A percentile compares a stretch with the other conserved stretches of the same genome.
Evolutionary conservation across 1,284 basidiomycete genomes (phyloP).

Genomic region (Rhizoctonia solani): DNA sequence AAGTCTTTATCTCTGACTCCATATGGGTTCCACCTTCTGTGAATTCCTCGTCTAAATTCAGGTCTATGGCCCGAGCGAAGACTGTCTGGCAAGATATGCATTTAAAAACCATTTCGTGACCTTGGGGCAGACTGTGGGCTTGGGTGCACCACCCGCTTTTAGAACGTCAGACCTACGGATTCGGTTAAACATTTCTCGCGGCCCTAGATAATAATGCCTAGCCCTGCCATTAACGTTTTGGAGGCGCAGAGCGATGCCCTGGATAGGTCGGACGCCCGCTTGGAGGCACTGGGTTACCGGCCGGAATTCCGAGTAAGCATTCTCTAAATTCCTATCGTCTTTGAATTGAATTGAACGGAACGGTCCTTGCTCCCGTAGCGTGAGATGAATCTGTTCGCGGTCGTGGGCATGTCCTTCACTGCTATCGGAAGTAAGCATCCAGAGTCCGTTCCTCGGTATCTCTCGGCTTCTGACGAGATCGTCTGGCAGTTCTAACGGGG

Average conservation of each 20-base stretch:
- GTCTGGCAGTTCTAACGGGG: slow-evolving; percentile 55
- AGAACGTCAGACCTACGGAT: no score
- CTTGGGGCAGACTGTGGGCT: no score
- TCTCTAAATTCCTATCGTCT: neutral
- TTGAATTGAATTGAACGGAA: neutral
- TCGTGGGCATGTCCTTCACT: slow-evolving; percentile 62
- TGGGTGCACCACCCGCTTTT: no score
- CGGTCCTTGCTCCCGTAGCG: slow-evolving; percentile 45
- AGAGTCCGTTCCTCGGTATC: neutral
- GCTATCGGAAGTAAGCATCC: slow-evolving; percentile 2
- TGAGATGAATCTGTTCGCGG: slow-evolving; percentile 63
- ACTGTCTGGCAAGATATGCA: no score
- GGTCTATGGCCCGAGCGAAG: no score
- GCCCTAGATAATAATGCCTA: neutral
- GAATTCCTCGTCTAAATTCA: no score
- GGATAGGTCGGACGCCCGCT: slow-evolving; percentile 51
- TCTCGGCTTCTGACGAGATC: neutral
- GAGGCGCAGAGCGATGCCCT: slow-evolving; percentile 24
- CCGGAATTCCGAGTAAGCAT: slow-evolving; percentile 50
- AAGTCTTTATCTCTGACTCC: no score
- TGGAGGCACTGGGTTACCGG: slow-evolving; percentile 59
- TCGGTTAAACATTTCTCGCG: no score
- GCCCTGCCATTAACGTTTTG: neutral
- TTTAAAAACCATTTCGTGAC: no score
- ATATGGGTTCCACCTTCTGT: no score